Evolutionary conservation across 2,329 filamentous ascomycete genomes (phyloP).

Genomic region (Bertia moriformis): DNA sequence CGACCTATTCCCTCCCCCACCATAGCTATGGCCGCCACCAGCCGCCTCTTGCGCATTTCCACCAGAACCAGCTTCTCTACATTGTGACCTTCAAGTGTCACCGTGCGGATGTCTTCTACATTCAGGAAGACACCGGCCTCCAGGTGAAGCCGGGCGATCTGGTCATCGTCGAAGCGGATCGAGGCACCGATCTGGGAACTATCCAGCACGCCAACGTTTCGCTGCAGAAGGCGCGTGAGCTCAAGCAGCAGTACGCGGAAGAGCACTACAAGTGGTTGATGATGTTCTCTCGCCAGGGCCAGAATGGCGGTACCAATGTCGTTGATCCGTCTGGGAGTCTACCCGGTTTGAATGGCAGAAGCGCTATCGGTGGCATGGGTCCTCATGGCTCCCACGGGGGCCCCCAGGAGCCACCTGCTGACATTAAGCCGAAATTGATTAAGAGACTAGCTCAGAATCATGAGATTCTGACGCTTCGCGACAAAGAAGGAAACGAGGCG

Average conservation of each 20-base stretch:
- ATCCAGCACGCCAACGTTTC: constrained; percentile 79
- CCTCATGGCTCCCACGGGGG: constrained; percentile 61
- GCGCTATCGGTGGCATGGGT: constrained; percentile 66
- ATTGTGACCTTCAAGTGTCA: constrained; percentile 95
- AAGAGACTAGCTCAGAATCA: constrained; percentile 85
- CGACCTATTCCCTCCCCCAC: constrained; percentile 5
- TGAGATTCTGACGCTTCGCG: constrained; percentile 74
- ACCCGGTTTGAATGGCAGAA: constrained; percentile 48
- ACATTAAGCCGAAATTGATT: constrained; percentile 90
- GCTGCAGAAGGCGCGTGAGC: constrained; percentile 72
- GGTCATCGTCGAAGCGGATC: constrained; percentile 94
- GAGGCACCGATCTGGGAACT: constrained; percentile 86
- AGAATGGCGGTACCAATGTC: constrained; percentile 39
- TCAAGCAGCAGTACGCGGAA: constrained; percentile 82
- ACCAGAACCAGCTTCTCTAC: constrained; percentile 60
- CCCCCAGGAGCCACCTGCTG: constrained; percentile 53
- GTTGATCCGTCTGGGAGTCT: constrained; percentile 46
- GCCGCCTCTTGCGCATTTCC: constrained; percentile 27
- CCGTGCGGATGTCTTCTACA: constrained; percentile 88
- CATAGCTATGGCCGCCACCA: constrained; percentile 10
- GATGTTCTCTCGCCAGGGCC: constrained; percentile 79
- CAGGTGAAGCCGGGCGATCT: constrained; percentile 82
- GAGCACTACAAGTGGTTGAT: constrained; percentile 98
- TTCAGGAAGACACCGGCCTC: constrained; percentile 86
- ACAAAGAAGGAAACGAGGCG: constrained; percentile 94